A percentile compares a stretch with the other conserved stretches of the same genome.
Evolutionary conservation across 1,284 basidiomycete genomes (phyloP).

Genomic region (Ustilago xerochloae): DNA sequence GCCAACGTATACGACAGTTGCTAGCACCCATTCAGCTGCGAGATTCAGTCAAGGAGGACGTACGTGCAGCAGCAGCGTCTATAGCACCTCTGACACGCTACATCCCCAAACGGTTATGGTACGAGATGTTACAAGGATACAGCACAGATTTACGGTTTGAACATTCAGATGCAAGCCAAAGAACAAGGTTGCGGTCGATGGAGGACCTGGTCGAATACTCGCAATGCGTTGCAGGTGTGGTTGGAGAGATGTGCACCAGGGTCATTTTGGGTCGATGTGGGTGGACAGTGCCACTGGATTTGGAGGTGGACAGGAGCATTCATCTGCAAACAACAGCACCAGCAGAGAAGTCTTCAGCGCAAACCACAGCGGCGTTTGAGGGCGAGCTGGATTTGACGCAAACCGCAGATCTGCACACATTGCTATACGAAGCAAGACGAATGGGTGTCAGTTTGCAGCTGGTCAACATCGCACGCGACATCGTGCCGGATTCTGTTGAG

Average conservation of each 20-base stretch:
- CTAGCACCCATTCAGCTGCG: constrained; percentile 10
- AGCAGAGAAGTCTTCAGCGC: background rate
- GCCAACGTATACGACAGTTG: constrained; percentile 24
- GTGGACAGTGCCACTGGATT: constrained; percentile 18
- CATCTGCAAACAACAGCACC: background rate
- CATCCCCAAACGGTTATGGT: constrained; percentile 53
- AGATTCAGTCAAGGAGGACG: constrained; percentile 22
- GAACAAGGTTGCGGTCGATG: constrained; percentile 27
- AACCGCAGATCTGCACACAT: constrained; percentile 11
- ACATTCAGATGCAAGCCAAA: constrained; percentile 8
- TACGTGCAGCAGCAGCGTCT: constrained; percentile 47
- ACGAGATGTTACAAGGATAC: constrained; percentile 60
- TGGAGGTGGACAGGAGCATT: constrained; percentile 38
- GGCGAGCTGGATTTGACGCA: constrained; percentile 8
- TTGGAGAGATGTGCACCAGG: constrained; percentile 62
- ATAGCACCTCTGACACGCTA: constrained; percentile 49
- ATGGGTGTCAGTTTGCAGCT: constrained; percentile 64
- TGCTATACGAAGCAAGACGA: constrained; percentile 53
- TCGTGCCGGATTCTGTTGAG: constrained; percentile 51
- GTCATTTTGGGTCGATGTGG: constrained; percentile 56
- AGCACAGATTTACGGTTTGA: constrained; percentile 46
- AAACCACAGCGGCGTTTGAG: background rate
- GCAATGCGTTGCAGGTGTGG: constrained; percentile 59
- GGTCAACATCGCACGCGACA: constrained; percentile 62
- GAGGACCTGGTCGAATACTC: constrained; percentile 58